Evolutionary conservation across 169 alveolate species (phyloP).

Genomic region (Cryptosporidium meleagridis): DNA sequence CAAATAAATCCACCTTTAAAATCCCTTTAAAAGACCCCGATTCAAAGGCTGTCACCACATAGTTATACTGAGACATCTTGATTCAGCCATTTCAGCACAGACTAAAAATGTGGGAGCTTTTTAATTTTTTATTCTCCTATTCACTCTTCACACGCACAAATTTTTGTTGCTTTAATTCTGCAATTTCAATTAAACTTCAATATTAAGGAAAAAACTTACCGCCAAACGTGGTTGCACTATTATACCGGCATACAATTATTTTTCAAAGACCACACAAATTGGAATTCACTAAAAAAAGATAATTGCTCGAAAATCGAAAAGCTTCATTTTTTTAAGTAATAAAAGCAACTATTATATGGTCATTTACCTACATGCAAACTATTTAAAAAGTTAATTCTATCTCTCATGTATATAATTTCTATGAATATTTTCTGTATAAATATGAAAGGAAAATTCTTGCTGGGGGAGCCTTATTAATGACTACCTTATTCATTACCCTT

Average conservation of each 20-base stretch:
- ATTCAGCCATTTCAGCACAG: background rate
- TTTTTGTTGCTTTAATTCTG: background rate
- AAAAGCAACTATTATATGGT: background rate
- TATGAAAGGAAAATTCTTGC: background rate
- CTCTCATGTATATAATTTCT: background rate
- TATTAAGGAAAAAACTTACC: background rate
- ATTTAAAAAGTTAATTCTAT: background rate
- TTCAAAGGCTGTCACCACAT: slow-evolving; percentile 64
- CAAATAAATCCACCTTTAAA: slow-evolving; percentile 48
- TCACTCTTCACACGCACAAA: background rate
- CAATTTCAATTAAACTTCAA: background rate
- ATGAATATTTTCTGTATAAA: background rate
- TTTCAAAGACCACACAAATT: background rate
- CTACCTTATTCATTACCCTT: background rate
- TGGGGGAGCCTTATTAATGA: background rate
- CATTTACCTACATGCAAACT: background rate
- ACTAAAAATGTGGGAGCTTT: background rate
- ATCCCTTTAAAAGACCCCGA: slow-evolving; percentile 49
- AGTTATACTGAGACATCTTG: slow-evolving; percentile 70
- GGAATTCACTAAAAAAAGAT: too few species aligned
- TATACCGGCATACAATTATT: background rate
- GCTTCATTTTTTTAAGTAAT: background rate
- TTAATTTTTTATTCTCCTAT: background rate
- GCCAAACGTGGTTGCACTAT: background rate
- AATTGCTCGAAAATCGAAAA: background rate